phyloP scores from a whole-genome alignment of 192 early-diverging fungal genomes.

The Entomortierella beljakovae region DNA sequence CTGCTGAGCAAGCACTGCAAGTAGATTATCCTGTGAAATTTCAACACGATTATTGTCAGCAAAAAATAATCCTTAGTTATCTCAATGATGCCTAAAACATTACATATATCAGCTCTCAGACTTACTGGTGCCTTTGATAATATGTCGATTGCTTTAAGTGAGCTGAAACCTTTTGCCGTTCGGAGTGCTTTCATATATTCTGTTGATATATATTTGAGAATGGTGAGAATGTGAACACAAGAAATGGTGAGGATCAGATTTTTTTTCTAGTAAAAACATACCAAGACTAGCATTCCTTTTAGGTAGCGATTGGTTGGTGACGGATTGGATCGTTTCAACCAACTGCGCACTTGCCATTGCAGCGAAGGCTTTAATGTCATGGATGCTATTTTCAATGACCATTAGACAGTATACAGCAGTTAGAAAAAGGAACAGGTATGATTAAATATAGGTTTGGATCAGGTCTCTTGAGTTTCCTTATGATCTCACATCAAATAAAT shows the following conservation, averaged over 20 bases:
- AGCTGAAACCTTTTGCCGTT: slow-evolving; percentile 41
- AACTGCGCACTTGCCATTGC: slow-evolving; percentile 52
- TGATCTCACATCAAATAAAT: too few species aligned
- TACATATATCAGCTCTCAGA: not conserved
- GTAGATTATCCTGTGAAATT: slow-evolving; percentile 34
- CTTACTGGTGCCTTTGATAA: slow-evolving; percentile 63
- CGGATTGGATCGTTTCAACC: slow-evolving; percentile 27
- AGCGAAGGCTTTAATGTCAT: slow-evolving; percentile 46
- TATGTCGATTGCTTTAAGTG: slow-evolving; percentile 58
- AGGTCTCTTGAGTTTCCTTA: too few species aligned
- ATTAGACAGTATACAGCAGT: not conserved
- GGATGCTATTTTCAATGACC: slow-evolving; percentile 15
- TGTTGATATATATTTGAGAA: not conserved
- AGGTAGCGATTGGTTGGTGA: slow-evolving; percentile 19
- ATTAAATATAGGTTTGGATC: not conserved
- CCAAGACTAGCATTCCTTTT: slow-evolving; percentile 28
- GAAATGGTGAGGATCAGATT: not conserved
- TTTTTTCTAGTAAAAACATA: slow-evolving; percentile 1
- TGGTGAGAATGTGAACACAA: not conserved
- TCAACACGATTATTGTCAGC: not conserved
- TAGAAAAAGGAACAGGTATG: not conserved
- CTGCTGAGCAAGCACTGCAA: slow-evolving; percentile 49
- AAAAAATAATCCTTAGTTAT: not conserved
- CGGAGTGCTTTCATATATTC: slow-evolving; percentile 43
- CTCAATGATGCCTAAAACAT: not conserved